Conservation (phyloP, 306 rosid genomes). For the Sechiopsis laciniata region DNA sequence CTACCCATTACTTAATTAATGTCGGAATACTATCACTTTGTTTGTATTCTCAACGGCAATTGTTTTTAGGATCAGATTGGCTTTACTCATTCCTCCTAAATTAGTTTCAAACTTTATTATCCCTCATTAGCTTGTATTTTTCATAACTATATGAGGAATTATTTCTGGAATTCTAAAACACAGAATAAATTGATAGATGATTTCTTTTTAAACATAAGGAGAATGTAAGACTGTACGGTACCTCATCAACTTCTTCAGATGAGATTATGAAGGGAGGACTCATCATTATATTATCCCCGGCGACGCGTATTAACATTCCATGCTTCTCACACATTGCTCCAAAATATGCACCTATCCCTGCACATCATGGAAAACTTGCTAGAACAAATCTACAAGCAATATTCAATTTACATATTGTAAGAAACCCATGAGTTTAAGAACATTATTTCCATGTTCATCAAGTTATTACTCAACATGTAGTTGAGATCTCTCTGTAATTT, state of each 20-base stretch:
- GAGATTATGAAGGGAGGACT: conserved; percentile 69
- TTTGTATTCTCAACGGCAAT: no score
- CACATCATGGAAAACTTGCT: not conserved
- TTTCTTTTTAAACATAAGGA: not conserved
- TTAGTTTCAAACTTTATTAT: not conserved
- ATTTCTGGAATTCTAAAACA: not conserved
- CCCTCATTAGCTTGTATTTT: not conserved
- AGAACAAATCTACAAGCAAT: not conserved
- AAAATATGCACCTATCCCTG: conserved; percentile 72
- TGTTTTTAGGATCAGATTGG: not conserved
- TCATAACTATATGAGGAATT: not conserved
- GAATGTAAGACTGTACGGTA: conserved; percentile 24
- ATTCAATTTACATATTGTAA: not conserved
- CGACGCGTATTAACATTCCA: conserved; percentile 76
- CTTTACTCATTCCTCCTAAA: not conserved
- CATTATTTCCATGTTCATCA: not conserved
- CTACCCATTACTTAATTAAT: no score
- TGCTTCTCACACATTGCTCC: conserved; percentile 71
- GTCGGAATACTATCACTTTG: no score
- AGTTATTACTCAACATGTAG: not conserved
- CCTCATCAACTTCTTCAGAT: conserved; percentile 70
- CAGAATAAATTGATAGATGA: not conserved
- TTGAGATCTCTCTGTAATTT: not conserved
- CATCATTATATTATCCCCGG: conserved; percentile 84
- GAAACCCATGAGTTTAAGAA: not conserved